Conservation (phyloP, 345 rosid species). For the Noccaea bulbosa region DNA sequence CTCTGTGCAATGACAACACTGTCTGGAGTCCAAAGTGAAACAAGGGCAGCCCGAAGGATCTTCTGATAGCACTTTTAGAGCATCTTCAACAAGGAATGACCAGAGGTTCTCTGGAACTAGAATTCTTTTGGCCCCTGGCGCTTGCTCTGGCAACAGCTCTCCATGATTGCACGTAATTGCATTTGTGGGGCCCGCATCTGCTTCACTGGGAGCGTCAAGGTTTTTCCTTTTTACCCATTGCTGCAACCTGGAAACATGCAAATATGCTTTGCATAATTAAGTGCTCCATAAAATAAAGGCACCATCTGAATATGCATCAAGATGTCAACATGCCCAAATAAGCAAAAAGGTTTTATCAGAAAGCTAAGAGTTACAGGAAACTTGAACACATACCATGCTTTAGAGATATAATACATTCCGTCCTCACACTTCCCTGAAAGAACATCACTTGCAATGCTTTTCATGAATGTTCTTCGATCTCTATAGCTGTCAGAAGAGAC, state of each 20-base stretch:
- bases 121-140: conserved; percentile 86
- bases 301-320: conserved; percentile 32
- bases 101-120: conserved; percentile 85
- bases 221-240: conserved; percentile 95
- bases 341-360: conserved; percentile 21
- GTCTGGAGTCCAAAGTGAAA: conserved; percentile 62
- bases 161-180: conserved; percentile 82
- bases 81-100: conserved; percentile 85
- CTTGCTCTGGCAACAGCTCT: conserved; percentile 82
- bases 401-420: conserved; percentile 77
- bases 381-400: conserved; percentile 66
- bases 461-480: conserved; percentile 84
- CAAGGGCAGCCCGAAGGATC: conserved; percentile 59
- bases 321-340: conserved; percentile 17
- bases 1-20: conserved; percentile 74
- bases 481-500: conserved; percentile 90
- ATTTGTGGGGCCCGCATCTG: conserved; percentile 83
- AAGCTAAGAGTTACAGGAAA: conserved; percentile 25
- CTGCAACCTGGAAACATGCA: conserved; percentile 70
- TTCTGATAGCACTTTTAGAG: conserved; percentile 62
- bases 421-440: conserved; percentile 68
- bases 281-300: conserved; percentile 7
- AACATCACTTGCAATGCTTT: conserved; percentile 63
- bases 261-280: conserved; percentile 11
- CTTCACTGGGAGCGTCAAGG: conserved; percentile 88